Evolutionary conservation across 148 eudicot genomes (phyloP).

Genomic region (Polygonum maritimum): DNA sequence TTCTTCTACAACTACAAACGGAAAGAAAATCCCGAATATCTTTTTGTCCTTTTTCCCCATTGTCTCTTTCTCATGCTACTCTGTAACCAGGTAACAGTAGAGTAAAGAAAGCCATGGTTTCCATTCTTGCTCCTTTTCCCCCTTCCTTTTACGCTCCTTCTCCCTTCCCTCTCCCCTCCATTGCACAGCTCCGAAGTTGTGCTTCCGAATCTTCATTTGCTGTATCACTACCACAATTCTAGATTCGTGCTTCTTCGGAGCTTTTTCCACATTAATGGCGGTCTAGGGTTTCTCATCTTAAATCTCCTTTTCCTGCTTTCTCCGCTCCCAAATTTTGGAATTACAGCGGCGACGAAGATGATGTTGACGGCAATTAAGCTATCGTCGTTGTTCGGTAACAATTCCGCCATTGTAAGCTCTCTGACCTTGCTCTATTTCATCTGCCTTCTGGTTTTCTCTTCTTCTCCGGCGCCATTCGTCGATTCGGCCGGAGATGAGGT

Average conservation of each 20-base stretch:
- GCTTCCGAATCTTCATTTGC: neutral
- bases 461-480: constrained; percentile 37
- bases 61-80: constrained; percentile 9
- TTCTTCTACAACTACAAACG: neutral
- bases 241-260: neutral
- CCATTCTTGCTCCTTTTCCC: constrained; percentile 13
- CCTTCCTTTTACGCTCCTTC: neutral
- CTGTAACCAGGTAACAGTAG: constrained; percentile 9
- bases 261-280: constrained; percentile 2
- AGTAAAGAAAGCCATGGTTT: constrained; percentile 6
- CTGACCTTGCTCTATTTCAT: neutral
- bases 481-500: constrained; percentile 38
- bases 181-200: neutral
- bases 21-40: neutral
- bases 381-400: neutral
- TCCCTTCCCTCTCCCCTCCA: neutral
- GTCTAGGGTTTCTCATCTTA: neutral
- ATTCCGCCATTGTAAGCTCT: neutral
- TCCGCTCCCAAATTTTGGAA: neutral
- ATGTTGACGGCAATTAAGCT: neutral
- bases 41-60: constrained; percentile 1
- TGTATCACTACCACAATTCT: neutral
- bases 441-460: neutral
- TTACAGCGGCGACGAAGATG: neutral
- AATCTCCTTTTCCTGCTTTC: neutral